Base-by-base conservation (phyloP, 2,329 filamentous ascomycete species). In the Colletotrichum tanaceti region DNA sequence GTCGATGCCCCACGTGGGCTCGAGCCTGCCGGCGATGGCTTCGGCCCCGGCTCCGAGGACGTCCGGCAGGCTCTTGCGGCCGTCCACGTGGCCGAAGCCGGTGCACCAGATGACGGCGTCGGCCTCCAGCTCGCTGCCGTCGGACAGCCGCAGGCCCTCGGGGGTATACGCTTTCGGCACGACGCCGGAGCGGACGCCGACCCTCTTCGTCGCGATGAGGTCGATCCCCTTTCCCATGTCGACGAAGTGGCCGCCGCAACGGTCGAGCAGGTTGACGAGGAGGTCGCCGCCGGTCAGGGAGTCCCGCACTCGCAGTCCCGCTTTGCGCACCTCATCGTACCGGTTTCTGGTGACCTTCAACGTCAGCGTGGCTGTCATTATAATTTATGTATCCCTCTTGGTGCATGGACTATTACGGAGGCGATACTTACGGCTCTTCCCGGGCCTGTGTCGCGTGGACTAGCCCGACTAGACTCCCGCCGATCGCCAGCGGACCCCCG, bases 1-100 rank as follows among this genome's bases (percentile, higher is more conserved):
- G 66, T 83, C 81, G 1, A 82, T 66, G 0, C 80, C 81, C 78
- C 79, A 82, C 0, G 80, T 80, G 1, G 74, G 73, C 46, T 84
- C 81, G 6, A 82, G 39, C 39, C 71, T 70, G 0, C 54, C 66
- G 0, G 77, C 77, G 28, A 81, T 71, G 1, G 77, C 73, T 2
- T 64, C 50, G 0, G 78, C 61, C 2, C 68, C 71, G 5, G 63
- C 70, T 3, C 77, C 77, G 1, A 81, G 64, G 1, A 79, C 72
- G 22, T 75, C 75, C 1, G 72, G 70, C 0, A 75, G 76, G 1
- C 71, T 74, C 4, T 71, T 59, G 3, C 76, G 70, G 14, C 73
- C 74, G 55, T 83, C 73, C 38, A 67, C 71, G 68, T 78, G 76
- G 5, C 68, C 72, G 61, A 77, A 80, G 1, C 78, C 78, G 2